Base-by-base conservation (phyloP, 2,329 filamentous ascomycete species). In the Zymoseptoria crescenta region DNA sequence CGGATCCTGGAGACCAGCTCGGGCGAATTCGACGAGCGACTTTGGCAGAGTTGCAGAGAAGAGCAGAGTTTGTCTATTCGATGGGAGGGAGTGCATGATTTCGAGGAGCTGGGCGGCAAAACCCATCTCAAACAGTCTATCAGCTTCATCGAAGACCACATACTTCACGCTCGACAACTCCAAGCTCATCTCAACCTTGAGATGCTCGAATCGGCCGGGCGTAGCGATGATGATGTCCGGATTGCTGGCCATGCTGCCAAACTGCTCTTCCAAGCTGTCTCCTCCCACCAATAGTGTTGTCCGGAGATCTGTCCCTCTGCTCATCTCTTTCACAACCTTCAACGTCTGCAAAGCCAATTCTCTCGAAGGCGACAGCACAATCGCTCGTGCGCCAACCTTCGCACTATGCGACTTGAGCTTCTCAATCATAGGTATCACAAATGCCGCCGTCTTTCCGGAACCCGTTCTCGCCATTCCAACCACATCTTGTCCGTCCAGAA, bases 391-490 rank as follows among this genome's bases (percentile, higher is more conserved):
- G 56, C 95, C 94, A 64, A 97, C 87, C 69, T 88, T 87, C 29
- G 87, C 86, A 70, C 89, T 96, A 74, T 99, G 95, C 24, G 85
- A 83, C 74, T 92, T 95, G 62, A 99, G 79, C 65, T 87, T 89
- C 77, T 99, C 91, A 62, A 99, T 91, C 93, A 99, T 96, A 50
- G 94, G 94, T 64, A 99, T 95, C 27, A 97, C 91, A 74, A 99
- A 99, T 21, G 94, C 94, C 1, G 92, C 94, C 1, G 95, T 99
- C 79, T 99, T 99, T 78, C 94, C 94, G 20, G 92, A 97, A 72
- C 94, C 94, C n/a, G 95, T 99, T 65, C 95, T 83, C 7, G 94
- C 94, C 94, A 99, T 99, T 65, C 92, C 95, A 24, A 99, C 93
- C n/a, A 97, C 89, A 81, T 99, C 94, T 75, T 91, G 89, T 56